These are phyloP conservation scores for Annulohypoxylon bovei DNA, from an alignment of 495 filamentous ascomycete genomes.

Conservation along the genomic window DNA sequence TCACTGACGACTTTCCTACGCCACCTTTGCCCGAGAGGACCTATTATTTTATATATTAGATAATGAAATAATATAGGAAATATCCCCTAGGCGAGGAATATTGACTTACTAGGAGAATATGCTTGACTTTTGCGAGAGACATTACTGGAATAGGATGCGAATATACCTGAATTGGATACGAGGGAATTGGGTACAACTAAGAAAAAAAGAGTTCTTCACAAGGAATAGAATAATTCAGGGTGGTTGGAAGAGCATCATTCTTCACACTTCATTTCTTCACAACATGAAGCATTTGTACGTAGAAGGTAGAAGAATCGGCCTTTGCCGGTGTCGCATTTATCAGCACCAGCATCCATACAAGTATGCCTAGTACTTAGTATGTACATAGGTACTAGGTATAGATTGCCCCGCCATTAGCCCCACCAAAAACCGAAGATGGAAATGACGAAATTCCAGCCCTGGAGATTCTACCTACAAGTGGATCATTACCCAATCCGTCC, in stretches of 20 bases:
- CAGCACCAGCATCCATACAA: slow-evolving; percentile 30
- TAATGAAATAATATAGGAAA: slow-evolving; percentile 6
- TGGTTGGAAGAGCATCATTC: slow-evolving; percentile 34
- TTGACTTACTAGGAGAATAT: slow-evolving; percentile 65
- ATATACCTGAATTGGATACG: background rate
- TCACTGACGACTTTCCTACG: slow-evolving; percentile 96
- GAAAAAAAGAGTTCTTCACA: background rate
- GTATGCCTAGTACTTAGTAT: no score
- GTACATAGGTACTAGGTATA: slow-evolving; percentile 15
- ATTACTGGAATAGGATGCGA: slow-evolving; percentile 47
- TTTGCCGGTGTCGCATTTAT: slow-evolving; percentile 47
- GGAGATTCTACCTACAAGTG: background rate
- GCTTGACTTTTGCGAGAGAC: slow-evolving; percentile 67
- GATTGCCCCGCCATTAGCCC: slow-evolving; percentile 28
- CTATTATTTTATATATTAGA: slow-evolving; percentile 47
- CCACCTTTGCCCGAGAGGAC: slow-evolving; percentile 97
- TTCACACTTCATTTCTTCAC: slow-evolving; percentile 9
- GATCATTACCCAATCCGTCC: background rate
- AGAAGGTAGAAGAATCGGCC: slow-evolving; percentile 15
- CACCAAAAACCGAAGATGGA: slow-evolving; percentile 1
- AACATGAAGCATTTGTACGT: background rate
- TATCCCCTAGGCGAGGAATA: background rate
- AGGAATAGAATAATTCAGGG: slow-evolving; percentile 13
- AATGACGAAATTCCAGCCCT: slow-evolving; percentile 37
- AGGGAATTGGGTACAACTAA: background rate